phyloP scores from a whole-genome alignment of 1,139 yeast species.

The Hanseniaspora sp. region DNA sequence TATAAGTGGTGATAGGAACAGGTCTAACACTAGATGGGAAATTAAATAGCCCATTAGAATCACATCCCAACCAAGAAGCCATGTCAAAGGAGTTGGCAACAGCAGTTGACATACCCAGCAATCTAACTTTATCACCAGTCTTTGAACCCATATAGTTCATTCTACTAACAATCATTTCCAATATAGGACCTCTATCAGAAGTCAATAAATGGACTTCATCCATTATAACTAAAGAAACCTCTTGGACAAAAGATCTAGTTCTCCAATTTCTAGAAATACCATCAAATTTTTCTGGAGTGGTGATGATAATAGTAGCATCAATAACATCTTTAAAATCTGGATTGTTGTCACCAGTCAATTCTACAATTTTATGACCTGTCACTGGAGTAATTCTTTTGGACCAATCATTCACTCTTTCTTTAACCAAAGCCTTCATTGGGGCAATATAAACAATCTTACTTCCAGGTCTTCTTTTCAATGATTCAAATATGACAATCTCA shows the following conservation, averaged over 20 bases:
- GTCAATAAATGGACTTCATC: conserved; percentile 96
- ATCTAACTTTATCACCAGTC: conserved; percentile 63
- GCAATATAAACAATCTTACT: conserved; percentile 91
- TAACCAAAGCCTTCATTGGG: conserved; percentile 95
- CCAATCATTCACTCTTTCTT: conserved; percentile 97
- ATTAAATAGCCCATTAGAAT: conserved; percentile 69
- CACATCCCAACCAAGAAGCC: conserved; percentile 95
- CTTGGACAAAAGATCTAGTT: conserved; percentile 82
- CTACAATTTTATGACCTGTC: conserved; percentile 65
- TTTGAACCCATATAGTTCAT: conserved; percentile 82
- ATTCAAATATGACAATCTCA: conserved; percentile 94
- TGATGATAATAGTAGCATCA: conserved; percentile 82
- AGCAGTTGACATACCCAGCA: conserved; percentile 93
- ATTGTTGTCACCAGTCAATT: conserved; percentile 89
- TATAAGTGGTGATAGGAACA: conserved; percentile 93
- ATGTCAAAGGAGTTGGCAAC: conserved; percentile 95
- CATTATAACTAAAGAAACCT: conserved; percentile 85
- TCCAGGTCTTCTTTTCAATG: conserved; percentile 66
- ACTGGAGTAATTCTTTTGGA: conserved; percentile 51
- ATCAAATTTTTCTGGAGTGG: conserved; percentile 97
- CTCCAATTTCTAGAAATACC: conserved; percentile 99
- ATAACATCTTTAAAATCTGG: conserved; percentile 83
- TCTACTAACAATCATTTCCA: conserved; percentile 97
- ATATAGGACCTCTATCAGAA: conserved; percentile 93
- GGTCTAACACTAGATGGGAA: conserved; percentile 95